phyloP scores from a whole-genome alignment of 2,329 filamentous ascomycete genomes.

The Clarireedia sp. region DNA sequence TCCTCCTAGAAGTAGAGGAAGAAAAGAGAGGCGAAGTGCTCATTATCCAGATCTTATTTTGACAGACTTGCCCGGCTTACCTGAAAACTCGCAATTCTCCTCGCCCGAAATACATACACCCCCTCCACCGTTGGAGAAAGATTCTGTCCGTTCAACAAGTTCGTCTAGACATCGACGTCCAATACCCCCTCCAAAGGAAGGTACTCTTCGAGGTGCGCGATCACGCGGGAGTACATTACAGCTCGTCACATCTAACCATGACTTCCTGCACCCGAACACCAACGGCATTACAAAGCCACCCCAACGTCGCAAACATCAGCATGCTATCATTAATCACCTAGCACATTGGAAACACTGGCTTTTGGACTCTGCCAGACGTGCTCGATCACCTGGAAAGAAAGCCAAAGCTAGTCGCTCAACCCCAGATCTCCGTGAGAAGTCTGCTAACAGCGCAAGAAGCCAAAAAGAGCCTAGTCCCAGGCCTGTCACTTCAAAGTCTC shows the following conservation, averaged over 20 bases:
- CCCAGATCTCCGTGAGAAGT: slow-evolving; percentile 49
- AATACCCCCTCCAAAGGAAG: slow-evolving; percentile 80
- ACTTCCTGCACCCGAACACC: slow-evolving; percentile 47
- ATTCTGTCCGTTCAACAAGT: slow-evolving; percentile 65
- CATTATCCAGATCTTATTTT: slow-evolving; percentile 55
- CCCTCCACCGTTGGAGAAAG: slow-evolving; percentile 71
- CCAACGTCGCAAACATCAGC: slow-evolving; percentile 48
- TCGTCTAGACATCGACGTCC: slow-evolving; percentile 70
- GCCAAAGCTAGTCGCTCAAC: slow-evolving; percentile 38
- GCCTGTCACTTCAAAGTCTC: slow-evolving; percentile 48
- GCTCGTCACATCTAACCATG: slow-evolving; percentile 62
- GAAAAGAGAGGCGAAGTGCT: slow-evolving; percentile 67
- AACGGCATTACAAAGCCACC: slow-evolving; percentile 21
- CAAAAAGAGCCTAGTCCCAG: slow-evolving; percentile 48
- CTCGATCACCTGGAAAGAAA: slow-evolving; percentile 44
- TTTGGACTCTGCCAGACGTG: slow-evolving; percentile 57
- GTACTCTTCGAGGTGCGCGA: slow-evolving; percentile 56
- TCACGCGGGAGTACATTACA: slow-evolving; percentile 81
- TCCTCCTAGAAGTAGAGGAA: slow-evolving; percentile 62
- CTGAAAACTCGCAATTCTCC: slow-evolving; percentile 43
- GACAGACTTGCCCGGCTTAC: slow-evolving; percentile 69
- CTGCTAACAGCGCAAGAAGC: slow-evolving; percentile 32
- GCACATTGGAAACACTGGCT: slow-evolving; percentile 66
- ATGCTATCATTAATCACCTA: slow-evolving; percentile 58
- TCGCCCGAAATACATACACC: slow-evolving; percentile 36